Conservation (phyloP, 2,329 filamentous ascomycete genomes). For the Zymoseptoria brevis region DNA sequence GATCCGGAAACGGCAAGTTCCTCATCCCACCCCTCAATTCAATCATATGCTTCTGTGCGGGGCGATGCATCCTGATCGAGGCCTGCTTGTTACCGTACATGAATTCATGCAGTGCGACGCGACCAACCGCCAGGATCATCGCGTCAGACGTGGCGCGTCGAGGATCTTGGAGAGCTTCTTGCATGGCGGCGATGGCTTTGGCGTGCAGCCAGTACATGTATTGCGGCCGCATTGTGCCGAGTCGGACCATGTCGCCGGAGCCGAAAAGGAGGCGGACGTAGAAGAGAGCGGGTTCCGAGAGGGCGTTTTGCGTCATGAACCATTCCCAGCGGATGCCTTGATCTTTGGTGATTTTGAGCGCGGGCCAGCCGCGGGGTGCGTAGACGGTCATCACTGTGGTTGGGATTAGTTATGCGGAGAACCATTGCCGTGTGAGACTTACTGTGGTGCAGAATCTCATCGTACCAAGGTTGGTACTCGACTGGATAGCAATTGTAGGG, state of each 20-base stretch:
- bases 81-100: conserved; percentile 29
- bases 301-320: conserved; percentile 28
- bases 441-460: conserved; percentile 26
- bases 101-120: conserved; percentile 29
- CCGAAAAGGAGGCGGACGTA: conserved; percentile 29
- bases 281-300: conserved; percentile 28
- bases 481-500: conserved; percentile 29
- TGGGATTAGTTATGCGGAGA: background rate
- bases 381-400: conserved; percentile 26
- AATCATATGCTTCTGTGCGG: conserved; percentile 29
- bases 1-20: conserved; percentile 23
- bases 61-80: conserved; percentile 25
- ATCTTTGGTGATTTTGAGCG: conserved; percentile 23
- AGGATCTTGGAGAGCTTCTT: conserved; percentile 19
- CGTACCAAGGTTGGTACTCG: conserved; percentile 25
- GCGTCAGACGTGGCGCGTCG: conserved; percentile 17
- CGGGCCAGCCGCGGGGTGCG: conserved; percentile 28
- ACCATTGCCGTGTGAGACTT: background rate
- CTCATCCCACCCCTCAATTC: conserved; percentile 27
- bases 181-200: conserved; percentile 25
- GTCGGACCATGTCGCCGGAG: conserved; percentile 25
- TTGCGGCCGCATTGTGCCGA: conserved; percentile 16
- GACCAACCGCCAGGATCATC: conserved; percentile 25
- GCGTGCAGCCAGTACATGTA: conserved; percentile 23
- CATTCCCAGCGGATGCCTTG: conserved; percentile 27